Conservation (phyloP, 345 rosid genomes). For the Gossypium australe region DNA sequence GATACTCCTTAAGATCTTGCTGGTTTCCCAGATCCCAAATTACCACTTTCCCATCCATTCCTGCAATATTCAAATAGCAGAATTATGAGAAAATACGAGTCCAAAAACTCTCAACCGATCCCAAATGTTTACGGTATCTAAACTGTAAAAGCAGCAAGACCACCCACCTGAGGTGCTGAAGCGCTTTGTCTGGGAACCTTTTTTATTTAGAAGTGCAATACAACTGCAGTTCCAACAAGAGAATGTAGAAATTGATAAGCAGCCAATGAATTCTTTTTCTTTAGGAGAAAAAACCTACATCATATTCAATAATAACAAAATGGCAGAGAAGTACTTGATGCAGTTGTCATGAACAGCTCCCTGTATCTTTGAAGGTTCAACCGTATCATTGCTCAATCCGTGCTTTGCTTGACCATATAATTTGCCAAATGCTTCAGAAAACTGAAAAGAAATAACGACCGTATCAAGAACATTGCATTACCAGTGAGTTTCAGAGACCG, state of each 20-base stretch:
- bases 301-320: background rate
- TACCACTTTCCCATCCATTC: conserved; percentile 84
- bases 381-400: conserved; percentile 53
- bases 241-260: background rate
- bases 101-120: background rate
- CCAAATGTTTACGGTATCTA: background rate
- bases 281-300: background rate
- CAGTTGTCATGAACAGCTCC: conserved; percentile 84
- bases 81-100: background rate
- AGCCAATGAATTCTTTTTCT: background rate
- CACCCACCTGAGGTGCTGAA: conserved; percentile 93
- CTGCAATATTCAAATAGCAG: conserved; percentile 25
- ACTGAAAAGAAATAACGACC: conserved; percentile 31
- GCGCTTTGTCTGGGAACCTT: conserved; percentile 43
- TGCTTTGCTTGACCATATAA: conserved; percentile 80
- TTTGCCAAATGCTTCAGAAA: conserved; percentile 94
- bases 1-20: conserved; percentile 45
- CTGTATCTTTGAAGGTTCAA: conserved; percentile 49
- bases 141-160: background rate
- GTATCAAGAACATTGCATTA: background rate
- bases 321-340: conserved; percentile 53
- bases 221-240: conserved; percentile 45
- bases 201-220: conserved; percentile 50
- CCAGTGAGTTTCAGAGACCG: background rate
- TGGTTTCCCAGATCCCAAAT: conserved; percentile 77